Evolutionary conservation across 169 alveolate genomes (phyloP).

Genomic region (Plasmodium vinckei): DNA sequence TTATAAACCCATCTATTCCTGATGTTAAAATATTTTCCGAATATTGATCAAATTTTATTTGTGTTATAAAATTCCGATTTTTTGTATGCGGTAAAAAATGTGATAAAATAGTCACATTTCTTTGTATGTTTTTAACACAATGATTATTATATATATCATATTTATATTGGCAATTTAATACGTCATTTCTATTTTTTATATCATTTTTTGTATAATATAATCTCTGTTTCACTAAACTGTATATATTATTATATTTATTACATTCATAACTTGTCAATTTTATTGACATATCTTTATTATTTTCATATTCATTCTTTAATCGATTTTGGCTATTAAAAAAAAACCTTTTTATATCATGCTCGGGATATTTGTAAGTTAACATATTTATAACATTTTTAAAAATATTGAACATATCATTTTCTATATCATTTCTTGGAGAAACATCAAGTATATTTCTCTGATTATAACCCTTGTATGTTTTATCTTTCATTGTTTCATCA

Average conservation of each 20-base stretch:
- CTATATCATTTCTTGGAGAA: conserved; percentile 22
- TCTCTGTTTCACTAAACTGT: conserved; percentile 28
- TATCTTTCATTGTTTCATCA: no score
- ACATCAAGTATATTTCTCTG: background rate
- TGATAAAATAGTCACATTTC: conserved; percentile 57
- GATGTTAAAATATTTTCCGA: conserved; percentile 51
- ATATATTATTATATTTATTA: conserved; percentile 35
- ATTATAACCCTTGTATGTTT: background rate
- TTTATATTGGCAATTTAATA: conserved; percentile 10
- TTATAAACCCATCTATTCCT: conserved; percentile 72
- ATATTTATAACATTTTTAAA: conserved; percentile 58
- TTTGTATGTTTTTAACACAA: conserved; percentile 54
- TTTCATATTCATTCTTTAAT: conserved; percentile 68
- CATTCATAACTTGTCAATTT: conserved; percentile 46
- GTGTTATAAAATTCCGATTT: conserved; percentile 49
- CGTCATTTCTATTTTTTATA: conserved; percentile 19
- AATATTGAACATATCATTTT: conserved; percentile 64
- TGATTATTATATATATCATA: conserved; percentile 30
- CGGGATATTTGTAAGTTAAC: conserved; percentile 60
- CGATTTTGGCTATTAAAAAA: conserved; percentile 71
- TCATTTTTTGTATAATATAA: conserved; percentile 31
- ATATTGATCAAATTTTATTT: conserved; percentile 33
- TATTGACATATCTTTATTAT: conserved; percentile 32
- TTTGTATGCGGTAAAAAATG: conserved; percentile 65
- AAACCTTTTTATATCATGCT: conserved; percentile 49